These are phyloP conservation scores for Nemania sp. DNA, from an alignment of 2,329 filamentous ascomycete genomes.

Conservation along the genomic window DNA sequence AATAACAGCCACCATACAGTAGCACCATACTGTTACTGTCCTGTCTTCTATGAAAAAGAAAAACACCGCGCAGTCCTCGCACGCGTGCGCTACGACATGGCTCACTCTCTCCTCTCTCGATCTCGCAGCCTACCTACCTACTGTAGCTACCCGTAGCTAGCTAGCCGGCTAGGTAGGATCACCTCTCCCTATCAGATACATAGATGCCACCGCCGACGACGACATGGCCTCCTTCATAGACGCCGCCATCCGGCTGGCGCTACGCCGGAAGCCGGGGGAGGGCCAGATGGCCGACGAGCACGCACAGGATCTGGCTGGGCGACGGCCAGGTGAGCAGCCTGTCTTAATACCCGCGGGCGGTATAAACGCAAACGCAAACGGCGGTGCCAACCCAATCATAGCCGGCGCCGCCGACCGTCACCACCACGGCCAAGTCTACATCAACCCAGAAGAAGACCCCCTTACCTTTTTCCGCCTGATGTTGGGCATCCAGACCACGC, in stretches of 20 bases:
- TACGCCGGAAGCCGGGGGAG: conserved; percentile 36
- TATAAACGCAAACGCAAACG: background rate
- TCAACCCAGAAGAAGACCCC: conserved; percentile 45
- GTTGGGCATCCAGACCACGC: conserved; percentile 50
- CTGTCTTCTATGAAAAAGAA: conserved; percentile 9
- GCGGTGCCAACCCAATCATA: conserved; percentile 11
- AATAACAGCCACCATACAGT: background rate
- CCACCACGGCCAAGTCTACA: conserved; percentile 32
- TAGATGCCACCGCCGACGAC: conserved; percentile 2
- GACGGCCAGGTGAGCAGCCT: conserved; percentile 12
- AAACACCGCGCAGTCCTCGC: background rate
- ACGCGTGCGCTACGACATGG: conserved; percentile 7
- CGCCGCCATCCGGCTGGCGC: conserved; percentile 35
- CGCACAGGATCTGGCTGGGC: conserved; percentile 17
- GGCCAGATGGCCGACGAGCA: conserved; percentile 38
- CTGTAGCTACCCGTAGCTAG: too few species aligned
- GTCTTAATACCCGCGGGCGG: conserved; percentile 26
- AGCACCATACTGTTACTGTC: background rate
- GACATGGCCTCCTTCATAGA: conserved; percentile 44
- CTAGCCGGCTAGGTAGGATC: background rate
- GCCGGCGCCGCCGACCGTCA: conserved; percentile 27
- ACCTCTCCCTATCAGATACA: background rate
- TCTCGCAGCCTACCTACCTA: background rate
- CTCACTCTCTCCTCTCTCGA: background rate
- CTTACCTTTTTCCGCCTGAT: conserved; percentile 52